Evolutionary conservation across 2,329 filamentous ascomycete species (phyloP), one percentile per base, ranked within the genome.

Genomic region (Penicillium sp.): DNA sequence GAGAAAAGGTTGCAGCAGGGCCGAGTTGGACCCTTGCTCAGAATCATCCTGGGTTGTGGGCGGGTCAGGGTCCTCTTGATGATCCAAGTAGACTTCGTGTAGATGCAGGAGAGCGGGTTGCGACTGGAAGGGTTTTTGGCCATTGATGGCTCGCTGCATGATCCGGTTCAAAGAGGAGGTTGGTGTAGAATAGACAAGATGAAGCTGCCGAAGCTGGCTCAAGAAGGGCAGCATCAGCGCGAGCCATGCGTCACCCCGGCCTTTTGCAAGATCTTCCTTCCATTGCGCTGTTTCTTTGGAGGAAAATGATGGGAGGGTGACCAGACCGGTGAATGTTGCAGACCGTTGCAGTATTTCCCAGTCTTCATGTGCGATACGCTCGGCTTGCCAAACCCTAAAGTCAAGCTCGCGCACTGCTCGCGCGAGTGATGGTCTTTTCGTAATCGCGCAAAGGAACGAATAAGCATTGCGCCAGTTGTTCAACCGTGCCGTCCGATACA

Each of bases 201-300:
- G 59, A 7, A 73, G 61, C 20, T 61, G 60, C 37, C 59, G 49
- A 4, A 73, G 42, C 3, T 71, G 72, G 45, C 37, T 67, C n/a
- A 66, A 58, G 8, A 71, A 43, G 1, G 70, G 69, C 6, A 73
- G 55, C 22, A 69, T 55, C 20, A 72, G 60, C 1, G 71, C 71
- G 31, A 68, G 60, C 71, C 71, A 73, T 1, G 71, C 64, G 28
- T 73, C 71, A 12, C 61, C 62, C 1, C 64, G 55, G 15, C 67
- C 67, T 8, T 60, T n/a, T 2, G 45, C 50, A 25, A 73, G 67
- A 42, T 66, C 60, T 31, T 65, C 47, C 35, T 56, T 54, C 70
- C 71, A 73, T 54, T 64, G 60, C 3, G 37, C 25, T 31, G 59
- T 42, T 42, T 73, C 71, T n/a, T 59, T 56, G 0, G 60, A 31